Evolutionary conservation across 306 rosid species (phyloP), one percentile per base, ranked within the genome.

Genomic region (Glycine latifolia): DNA sequence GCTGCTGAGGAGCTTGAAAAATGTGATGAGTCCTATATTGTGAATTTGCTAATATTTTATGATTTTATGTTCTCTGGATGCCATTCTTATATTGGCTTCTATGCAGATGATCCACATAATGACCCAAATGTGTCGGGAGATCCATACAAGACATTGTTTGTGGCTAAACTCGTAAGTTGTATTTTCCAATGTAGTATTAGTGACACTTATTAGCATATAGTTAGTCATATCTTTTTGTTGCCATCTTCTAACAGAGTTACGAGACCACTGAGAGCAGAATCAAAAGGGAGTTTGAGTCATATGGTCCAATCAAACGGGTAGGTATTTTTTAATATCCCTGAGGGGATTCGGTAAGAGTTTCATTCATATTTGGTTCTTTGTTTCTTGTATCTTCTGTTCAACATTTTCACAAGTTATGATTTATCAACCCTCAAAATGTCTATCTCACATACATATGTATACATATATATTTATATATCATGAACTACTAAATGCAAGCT

Each of bases 221-320:
- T 8, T 71, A 56, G 73, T 37, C 58, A 15, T 77, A 50, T 80
- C 83, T 52, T 53, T 82, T 67, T 67, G 60, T 33, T 72, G 43
- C 33, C 69, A 66, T 63, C n/a, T 61, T n/a, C 68, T 70, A 55
- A 87, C 98, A 96, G 99, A 96, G 92, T 85, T 96, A 93, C 50
- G 99, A 96, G 87, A 88, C 94, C 77, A 87, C 92, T 80, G 99
- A 96, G 86, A 93, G 99, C 99, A 89, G 94, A 91, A 86, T 96
- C 84, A 93, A 91, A 91, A 93, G 98, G 94, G 99, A 96, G 91
- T 92, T 96, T 91, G 99, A 96, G 79, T 89, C 93, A 55, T 93
- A 96, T 89, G 99, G 99, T 83, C 91, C 99, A 85, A 89, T 96
- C 94, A 96, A 96, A 89, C 90, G 97, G 99, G 99, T 96, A 96